Conservation (phyloP, 106 monocot genomes). For the Dioscorea zingiberensis region DNA sequence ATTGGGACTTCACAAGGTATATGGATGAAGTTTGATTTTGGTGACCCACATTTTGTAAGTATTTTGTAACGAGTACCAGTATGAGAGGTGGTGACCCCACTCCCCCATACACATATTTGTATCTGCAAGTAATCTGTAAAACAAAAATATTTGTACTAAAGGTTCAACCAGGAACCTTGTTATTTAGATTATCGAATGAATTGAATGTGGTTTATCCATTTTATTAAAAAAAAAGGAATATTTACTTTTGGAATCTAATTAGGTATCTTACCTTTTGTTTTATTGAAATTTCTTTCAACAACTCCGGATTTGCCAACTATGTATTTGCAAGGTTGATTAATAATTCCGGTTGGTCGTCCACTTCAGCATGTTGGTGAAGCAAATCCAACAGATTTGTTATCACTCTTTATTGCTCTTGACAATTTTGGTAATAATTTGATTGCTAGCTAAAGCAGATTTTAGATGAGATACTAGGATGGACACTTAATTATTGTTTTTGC, state of each 20-base stretch:
- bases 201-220: too few species aligned
- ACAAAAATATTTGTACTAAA: too few species aligned
- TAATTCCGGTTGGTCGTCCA: slow-evolving; percentile 78
- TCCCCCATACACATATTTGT: too few species aligned
- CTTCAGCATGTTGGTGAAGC: slow-evolving; percentile 83
- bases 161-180: too few species aligned
- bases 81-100: too few species aligned
- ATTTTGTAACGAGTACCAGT: too few species aligned
- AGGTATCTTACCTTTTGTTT: slow-evolving; percentile 4
- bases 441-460: neutral
- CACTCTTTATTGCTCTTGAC: slow-evolving; percentile 74
- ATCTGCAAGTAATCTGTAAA: too few species aligned
- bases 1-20: too few species aligned
- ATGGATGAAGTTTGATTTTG: slow-evolving; percentile 93
- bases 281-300: neutral
- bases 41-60: slow-evolving; percentile 89
- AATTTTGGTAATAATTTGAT: slow-evolving; percentile 51
- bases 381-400: slow-evolving; percentile 55
- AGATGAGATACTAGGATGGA: too few species aligned
- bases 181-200: too few species aligned
- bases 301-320: slow-evolving; percentile 86
- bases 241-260: neutral
- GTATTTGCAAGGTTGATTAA: slow-evolving; percentile 89
- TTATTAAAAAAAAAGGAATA: too few species aligned
- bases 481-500: too few species aligned